Conservation (phyloP, 345 rosid species). For the Aegle marmelos region DNA sequence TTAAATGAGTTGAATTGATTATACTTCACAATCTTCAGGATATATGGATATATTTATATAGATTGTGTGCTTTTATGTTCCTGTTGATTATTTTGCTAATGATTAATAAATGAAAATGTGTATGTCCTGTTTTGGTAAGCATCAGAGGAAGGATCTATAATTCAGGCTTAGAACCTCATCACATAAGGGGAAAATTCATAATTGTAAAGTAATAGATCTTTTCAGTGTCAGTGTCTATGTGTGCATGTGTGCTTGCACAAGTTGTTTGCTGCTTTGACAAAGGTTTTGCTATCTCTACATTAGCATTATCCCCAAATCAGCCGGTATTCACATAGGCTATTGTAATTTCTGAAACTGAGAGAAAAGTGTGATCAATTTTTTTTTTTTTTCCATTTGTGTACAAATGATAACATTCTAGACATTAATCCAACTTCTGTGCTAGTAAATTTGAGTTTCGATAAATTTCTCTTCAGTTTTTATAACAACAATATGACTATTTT, state of each 20-base stretch:
- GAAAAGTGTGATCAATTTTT: neutral
- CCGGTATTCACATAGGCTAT: neutral
- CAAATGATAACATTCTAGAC: neutral
- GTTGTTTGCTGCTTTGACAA: neutral
- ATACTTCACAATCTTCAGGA: neutral
- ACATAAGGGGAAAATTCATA: neutral
- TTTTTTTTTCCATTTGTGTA: neutral
- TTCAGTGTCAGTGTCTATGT: neutral
- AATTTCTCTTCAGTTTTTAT: neutral
- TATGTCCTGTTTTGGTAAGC: neutral
- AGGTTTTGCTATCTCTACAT: neutral
- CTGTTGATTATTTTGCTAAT: neutral
- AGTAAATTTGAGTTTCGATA: neutral
- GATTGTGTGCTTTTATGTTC: neutral
- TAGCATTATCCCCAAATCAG: neutral
- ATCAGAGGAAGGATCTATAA: neutral
- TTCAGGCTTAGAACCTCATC: neutral
- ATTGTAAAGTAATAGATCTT: neutral
- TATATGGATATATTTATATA: neutral
- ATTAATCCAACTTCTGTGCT: neutral
- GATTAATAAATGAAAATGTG: neutral
- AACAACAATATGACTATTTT: neutral
- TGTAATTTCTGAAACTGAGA: neutral
- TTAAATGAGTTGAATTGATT: neutral
- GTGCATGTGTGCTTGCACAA: neutral